Conservation (phyloP, 1,139 yeast genomes). For the Pichia kudriavzevii region DNA sequence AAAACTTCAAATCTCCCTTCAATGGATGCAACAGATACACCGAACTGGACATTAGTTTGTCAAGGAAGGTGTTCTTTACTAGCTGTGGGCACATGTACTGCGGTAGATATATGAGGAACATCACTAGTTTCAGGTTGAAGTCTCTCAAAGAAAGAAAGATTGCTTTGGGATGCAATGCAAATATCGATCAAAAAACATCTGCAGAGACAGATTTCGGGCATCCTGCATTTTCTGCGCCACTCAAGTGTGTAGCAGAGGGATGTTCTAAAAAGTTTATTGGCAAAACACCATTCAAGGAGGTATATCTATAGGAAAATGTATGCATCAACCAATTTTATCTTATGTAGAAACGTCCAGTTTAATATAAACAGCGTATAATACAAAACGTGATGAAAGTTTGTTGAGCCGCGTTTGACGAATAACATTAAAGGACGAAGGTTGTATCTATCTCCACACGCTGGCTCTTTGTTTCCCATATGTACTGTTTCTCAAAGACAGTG, state of each 20-base stretch:
- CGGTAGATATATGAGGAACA: conserved; percentile 70
- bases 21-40: conserved; percentile 43
- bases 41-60: conserved; percentile 50
- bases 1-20: conserved; percentile 53
- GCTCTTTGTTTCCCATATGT: too few relatives aligned
- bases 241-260: conserved; percentile 35
- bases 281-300: conserved; percentile 21
- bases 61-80: conserved; percentile 61
- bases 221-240: conserved; percentile 43
- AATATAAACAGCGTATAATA: too few relatives aligned
- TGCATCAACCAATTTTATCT: conserved; percentile 1
- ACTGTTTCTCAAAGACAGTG: too few relatives aligned
- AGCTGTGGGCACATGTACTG: conserved; percentile 83
- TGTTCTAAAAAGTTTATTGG: conserved; percentile 31
- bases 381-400: too few relatives aligned
- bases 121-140: conserved; percentile 28
- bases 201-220: conserved; percentile 32
- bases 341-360: too few relatives aligned
- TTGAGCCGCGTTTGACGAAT: too few relatives aligned
- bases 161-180: conserved; percentile 10
- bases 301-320: conserved; percentile 17
- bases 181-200: conserved; percentile 6
- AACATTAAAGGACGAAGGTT: too few relatives aligned
- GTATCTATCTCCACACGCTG: too few relatives aligned
- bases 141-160: conserved; percentile 10